These are phyloP conservation scores for Paramyrothecium roridum DNA, from an alignment of 2,329 filamentous ascomycete genomes.

Conservation along the genomic window DNA sequence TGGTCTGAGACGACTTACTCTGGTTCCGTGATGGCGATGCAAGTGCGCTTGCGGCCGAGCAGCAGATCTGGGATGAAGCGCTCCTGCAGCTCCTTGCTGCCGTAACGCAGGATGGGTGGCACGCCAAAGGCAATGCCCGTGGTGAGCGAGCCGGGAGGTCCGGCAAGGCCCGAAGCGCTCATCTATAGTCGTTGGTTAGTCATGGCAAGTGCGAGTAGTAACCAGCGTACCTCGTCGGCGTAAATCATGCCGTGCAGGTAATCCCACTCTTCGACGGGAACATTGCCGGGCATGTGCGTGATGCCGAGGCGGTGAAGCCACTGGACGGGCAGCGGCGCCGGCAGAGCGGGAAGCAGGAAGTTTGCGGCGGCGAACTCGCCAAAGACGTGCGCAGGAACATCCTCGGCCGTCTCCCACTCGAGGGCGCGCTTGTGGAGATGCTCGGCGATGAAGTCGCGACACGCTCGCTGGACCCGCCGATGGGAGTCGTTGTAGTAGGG, in stretches of 20 bases:
- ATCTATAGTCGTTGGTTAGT: constrained; percentile 41
- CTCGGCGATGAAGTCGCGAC: constrained; percentile 62
- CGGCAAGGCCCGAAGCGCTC: constrained; percentile 60
- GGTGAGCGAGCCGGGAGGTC: constrained; percentile 63
- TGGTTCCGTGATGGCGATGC: constrained; percentile 78
- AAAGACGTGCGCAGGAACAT: constrained; percentile 62
- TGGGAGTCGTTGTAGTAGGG: constrained; percentile 69
- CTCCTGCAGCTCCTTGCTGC: constrained; percentile 58
- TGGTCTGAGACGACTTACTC: constrained; percentile 28
- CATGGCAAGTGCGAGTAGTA: background rate
- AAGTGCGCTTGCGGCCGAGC: constrained; percentile 62
- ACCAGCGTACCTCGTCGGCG: constrained; percentile 47
- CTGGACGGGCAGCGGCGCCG: constrained; percentile 64
- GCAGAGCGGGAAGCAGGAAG: constrained; percentile 69
- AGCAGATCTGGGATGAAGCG: constrained; percentile 66
- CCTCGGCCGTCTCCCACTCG: constrained; percentile 67
- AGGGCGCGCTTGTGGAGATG: constrained; percentile 59
- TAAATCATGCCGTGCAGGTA: constrained; percentile 70
- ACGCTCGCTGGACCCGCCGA: constrained; percentile 63
- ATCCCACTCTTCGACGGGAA: constrained; percentile 72
- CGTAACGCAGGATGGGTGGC: constrained; percentile 69
- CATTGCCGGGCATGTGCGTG: constrained; percentile 60
- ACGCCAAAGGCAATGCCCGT: constrained; percentile 72
- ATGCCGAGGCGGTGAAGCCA: constrained; percentile 67
- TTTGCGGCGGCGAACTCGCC: constrained; percentile 60